Base-by-base conservation (phyloP, 805 yeast species). In the Kodamaea sagamina region DNA sequence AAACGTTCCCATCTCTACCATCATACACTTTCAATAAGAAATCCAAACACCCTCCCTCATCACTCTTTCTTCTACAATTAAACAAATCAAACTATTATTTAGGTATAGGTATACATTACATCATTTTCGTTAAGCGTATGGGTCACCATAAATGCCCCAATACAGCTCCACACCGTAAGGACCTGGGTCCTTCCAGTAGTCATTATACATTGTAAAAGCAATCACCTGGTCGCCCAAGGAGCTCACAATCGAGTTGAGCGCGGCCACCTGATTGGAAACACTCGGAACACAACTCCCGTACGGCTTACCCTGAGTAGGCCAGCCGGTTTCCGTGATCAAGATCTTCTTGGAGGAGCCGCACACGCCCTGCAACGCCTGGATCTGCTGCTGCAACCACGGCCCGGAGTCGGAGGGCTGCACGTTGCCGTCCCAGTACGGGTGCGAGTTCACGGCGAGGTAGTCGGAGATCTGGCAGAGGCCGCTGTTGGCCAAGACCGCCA, bases 381-480 rank as follows among this genome's bases (percentile, higher is more conserved):
- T 75, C 53, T 80, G 83, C 15, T 54, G 50, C 49, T 65, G 51
- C 46, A 81, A 62, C 75, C 77, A 81, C 3, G 75, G 40, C 36
- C 85, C 87, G 0, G 84, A 64, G 47, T 77, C 62, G 4, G 65
- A 61, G 16, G 87, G 79, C 21, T 57, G 58, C 15, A 74, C 75
- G 18, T 62, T 56, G 44, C 83, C 84, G 52, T 77, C 81, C 77
- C 81, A 82, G 69, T 64, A 82, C 37, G 88, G 83, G 60, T 82
- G 87, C 39, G 79, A 74, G 65, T 82, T 82, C 34, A 80, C 85
- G 9, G 86, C 85, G 51, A 81, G 65, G 61, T 77, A 81, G 59
- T 82, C 87, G 18, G 82, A 75, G 44, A 71, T 67, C 19, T 69
- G 70, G 65, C 87, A 82, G 48, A 82, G 63, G 1, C 46, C 67